These are phyloP conservation scores for Chlamydomonas sphaeroides DNA, from an alignment of 139 green algal genomes.

Conservation along the genomic window DNA sequence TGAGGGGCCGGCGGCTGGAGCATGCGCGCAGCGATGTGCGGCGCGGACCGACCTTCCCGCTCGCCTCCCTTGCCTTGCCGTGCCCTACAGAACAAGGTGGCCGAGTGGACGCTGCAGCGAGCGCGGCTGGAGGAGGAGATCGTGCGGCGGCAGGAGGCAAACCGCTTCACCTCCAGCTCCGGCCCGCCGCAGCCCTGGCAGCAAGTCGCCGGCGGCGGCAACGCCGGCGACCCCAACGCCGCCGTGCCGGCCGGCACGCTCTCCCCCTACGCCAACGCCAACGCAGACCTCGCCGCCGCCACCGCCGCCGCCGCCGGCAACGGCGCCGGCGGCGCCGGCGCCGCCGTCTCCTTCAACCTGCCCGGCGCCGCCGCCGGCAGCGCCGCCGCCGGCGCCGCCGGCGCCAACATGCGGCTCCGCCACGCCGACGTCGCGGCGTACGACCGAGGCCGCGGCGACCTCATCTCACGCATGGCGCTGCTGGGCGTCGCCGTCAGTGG, in stretches of 20 bases:
- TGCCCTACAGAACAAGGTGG: slow-evolving; percentile 24
- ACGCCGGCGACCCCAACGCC: not conserved
- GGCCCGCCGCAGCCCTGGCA: not conserved
- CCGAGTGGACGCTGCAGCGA: slow-evolving; percentile 44
- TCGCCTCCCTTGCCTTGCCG: not conserved
- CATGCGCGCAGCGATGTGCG: no score
- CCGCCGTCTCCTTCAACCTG: slow-evolving; percentile 14
- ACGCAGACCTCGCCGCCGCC: slow-evolving; percentile 32
- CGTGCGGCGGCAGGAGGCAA: slow-evolving; percentile 51
- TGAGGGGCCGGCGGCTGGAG: no score
- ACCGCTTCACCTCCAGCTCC: slow-evolving; percentile 22
- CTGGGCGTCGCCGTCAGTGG: slow-evolving; percentile 10
- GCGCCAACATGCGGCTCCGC: slow-evolving; percentile 29
- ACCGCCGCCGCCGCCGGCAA: slow-evolving; percentile 1
- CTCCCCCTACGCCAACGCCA: slow-evolving; percentile 37
- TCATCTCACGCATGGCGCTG: slow-evolving; percentile 2
- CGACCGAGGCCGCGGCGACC: slow-evolving; percentile 1
- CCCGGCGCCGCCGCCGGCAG: not conserved
- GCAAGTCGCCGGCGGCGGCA: not conserved
- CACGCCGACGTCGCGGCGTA: slow-evolving; percentile 33
- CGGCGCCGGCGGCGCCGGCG: not conserved
- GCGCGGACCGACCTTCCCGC: no score
- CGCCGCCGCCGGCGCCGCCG: not conserved
- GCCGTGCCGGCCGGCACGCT: not conserved
- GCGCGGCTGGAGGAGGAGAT: slow-evolving; percentile 57